Evolutionary conservation across 1,284 basidiomycete species (phyloP).

Genomic region (Hypsizygus ulmarius): DNA sequence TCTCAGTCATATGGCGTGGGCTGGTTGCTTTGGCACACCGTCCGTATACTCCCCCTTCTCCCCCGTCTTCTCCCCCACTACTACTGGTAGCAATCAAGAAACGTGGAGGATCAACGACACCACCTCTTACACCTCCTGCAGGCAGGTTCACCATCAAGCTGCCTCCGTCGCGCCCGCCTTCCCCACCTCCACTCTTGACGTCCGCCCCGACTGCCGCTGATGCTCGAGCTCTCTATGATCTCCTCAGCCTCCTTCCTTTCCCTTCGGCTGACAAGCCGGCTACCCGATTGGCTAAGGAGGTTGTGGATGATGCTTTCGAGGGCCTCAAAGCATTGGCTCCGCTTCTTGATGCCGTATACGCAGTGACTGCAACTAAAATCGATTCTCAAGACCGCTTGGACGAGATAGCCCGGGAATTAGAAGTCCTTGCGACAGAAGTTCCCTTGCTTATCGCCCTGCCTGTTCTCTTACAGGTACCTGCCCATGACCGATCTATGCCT

Average conservation of each 20-base stretch:
- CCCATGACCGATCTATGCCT: conserved; percentile 30
- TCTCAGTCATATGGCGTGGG: conserved; percentile 68
- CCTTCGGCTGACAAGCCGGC: conserved; percentile 47
- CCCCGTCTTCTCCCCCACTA: conserved; percentile 43
- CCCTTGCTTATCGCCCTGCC: conserved; percentile 70
- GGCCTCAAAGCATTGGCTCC: conserved; percentile 55
- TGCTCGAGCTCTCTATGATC: conserved; percentile 54
- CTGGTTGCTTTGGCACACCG: conserved; percentile 69
- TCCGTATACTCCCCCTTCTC: conserved; percentile 38
- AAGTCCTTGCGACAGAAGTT: conserved; percentile 54
- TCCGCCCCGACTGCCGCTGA: conserved; percentile 51
- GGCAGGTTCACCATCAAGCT: conserved; percentile 65
- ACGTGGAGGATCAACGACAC: conserved; percentile 42
- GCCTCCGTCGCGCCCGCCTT: conserved; percentile 65
- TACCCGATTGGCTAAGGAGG: conserved; percentile 61
- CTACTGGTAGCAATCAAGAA: conserved; percentile 37
- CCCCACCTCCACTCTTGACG: conserved; percentile 42
- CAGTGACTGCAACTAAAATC: conserved; percentile 22
- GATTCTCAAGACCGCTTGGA: conserved; percentile 24
- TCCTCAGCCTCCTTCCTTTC: conserved; percentile 58
- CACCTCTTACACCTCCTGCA: conserved; percentile 57
- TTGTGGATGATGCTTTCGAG: conserved; percentile 72
- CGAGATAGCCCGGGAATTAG: conserved; percentile 41
- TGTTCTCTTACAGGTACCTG: conserved; percentile 53
- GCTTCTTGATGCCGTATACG: conserved; percentile 52